Evolutionary conservation across 2,329 filamentous ascomycete genomes (phyloP).

Genomic region (Penicillium sp.): DNA sequence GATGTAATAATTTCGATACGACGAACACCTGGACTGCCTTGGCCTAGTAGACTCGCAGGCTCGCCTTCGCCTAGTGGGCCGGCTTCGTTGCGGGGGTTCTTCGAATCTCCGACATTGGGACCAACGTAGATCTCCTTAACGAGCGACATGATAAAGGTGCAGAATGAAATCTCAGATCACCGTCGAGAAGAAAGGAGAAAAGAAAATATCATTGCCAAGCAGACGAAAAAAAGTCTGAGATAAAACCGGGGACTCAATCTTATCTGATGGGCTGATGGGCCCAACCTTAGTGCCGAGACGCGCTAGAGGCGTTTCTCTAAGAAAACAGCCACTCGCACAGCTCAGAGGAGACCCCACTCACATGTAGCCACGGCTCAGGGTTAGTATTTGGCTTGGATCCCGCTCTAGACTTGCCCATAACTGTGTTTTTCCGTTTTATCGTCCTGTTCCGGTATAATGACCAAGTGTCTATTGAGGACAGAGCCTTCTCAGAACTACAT

Average conservation of each 20-base stretch:
- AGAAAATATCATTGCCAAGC: slow-evolving; percentile 1
- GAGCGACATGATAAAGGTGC: background rate
- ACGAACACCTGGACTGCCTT: slow-evolving; percentile 52
- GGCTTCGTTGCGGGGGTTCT: slow-evolving; percentile 4
- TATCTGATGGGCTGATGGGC: slow-evolving; percentile 3
- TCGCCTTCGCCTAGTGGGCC: background rate
- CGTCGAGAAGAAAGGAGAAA: background rate
- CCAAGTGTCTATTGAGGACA: too few species aligned
- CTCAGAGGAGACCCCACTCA: background rate
- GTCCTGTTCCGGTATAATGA: too few species aligned
- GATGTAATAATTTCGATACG: slow-evolving; percentile 58
- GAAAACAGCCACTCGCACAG: background rate
- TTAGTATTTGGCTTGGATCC: background rate
- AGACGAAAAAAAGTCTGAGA: background rate
- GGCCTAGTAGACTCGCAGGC: slow-evolving; percentile 7
- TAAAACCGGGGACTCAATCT: slow-evolving; percentile 1
- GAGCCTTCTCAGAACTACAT: too few species aligned
- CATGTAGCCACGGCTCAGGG: background rate
- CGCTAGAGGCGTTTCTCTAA: background rate
- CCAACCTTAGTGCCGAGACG: background rate
- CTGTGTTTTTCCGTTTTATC: too few species aligned
- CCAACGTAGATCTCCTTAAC: background rate
- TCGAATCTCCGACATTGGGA: background rate
- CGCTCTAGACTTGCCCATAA: background rate
- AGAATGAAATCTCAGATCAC: background rate